A percentile compares a stretch with the other conserved stretches of the same genome.
phyloP scores from a whole-genome alignment of 2,329 filamentous ascomycete species.

The Xenoacremonium recifei region DNA sequence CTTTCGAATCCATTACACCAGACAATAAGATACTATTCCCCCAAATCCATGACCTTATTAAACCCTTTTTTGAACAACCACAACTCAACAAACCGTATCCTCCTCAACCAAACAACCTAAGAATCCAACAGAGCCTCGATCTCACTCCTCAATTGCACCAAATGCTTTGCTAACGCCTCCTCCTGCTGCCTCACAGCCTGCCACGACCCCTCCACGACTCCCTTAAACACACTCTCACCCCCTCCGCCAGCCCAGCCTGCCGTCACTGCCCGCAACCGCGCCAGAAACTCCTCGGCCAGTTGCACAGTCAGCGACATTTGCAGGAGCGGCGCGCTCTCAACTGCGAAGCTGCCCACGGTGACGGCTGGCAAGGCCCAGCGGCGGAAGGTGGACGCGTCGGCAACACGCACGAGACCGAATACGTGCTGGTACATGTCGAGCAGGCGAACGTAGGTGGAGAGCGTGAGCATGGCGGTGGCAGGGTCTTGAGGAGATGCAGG shows the following conservation, averaged over 20 bases:
- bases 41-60: not conserved
- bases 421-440: slow-evolving; percentile 41
- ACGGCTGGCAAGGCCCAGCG: slow-evolving; percentile 42
- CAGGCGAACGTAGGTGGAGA: slow-evolving; percentile 38
- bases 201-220: slow-evolving; percentile 31
- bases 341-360: slow-evolving; percentile 38
- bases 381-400: slow-evolving; percentile 31
- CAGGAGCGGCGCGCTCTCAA: slow-evolving; percentile 38
- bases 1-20: not conserved
- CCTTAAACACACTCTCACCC: slow-evolving; percentile 30
- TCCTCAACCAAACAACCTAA: too few relatives aligned
- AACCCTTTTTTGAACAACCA: not conserved
- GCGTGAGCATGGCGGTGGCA: slow-evolving; percentile 36
- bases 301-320: slow-evolving; percentile 43
- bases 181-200: slow-evolving; percentile 32
- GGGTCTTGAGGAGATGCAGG: slow-evolving; percentile 25
- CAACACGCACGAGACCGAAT: slow-evolving; percentile 34
- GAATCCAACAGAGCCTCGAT: slow-evolving; percentile 32
- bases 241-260: slow-evolving; percentile 24
- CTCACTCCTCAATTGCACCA: slow-evolving; percentile 31
- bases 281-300: slow-evolving; percentile 40
- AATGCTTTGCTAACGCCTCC: slow-evolving; percentile 31
- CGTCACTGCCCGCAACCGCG: slow-evolving; percentile 32
- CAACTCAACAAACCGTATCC: too few relatives aligned
- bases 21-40: not conserved